These are phyloP conservation scores for Clarireedia paspali DNA, from an alignment of 2,329 filamentous ascomycete species.

Conservation along the genomic window DNA sequence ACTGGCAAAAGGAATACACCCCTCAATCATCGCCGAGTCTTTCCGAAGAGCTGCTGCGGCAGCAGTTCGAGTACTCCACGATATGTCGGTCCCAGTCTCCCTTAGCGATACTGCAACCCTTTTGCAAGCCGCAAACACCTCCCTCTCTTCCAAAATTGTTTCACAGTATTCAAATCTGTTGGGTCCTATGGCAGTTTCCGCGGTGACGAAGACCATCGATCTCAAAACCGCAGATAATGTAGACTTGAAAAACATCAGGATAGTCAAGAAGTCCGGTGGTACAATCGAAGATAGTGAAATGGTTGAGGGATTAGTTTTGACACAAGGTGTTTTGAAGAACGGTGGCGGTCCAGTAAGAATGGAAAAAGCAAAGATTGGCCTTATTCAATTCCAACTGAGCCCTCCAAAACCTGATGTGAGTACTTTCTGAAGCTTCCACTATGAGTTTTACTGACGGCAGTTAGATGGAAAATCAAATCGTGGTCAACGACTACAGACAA, in stretches of 20 bases:
- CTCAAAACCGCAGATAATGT: slow-evolving; percentile 93
- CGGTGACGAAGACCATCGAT: slow-evolving; percentile 92
- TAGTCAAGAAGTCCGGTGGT: slow-evolving; percentile 94
- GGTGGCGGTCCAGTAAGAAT: slow-evolving; percentile 85
- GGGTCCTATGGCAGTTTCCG: slow-evolving; percentile 96
- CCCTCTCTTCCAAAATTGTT: slow-evolving; percentile 96
- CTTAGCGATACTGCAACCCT: slow-evolving; percentile 83
- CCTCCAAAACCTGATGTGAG: slow-evolving; percentile 92
- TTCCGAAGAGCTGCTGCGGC: slow-evolving; percentile 92
- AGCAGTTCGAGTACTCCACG: slow-evolving; percentile 82
- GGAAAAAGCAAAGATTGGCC: slow-evolving; percentile 93
- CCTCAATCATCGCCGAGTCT: slow-evolving; percentile 92
- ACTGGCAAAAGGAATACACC: slow-evolving; percentile 89
- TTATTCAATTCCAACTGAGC: slow-evolving; percentile 98
- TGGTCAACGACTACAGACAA: slow-evolving; percentile 98
- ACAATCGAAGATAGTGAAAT: slow-evolving; percentile 98
- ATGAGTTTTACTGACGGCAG: slow-evolving; percentile 14
- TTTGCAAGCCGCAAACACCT: slow-evolving; percentile 93
- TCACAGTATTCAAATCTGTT: slow-evolving; percentile 92
- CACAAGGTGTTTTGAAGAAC: slow-evolving; percentile 88
- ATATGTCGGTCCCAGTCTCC: slow-evolving; percentile 91
- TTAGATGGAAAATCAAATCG: slow-evolving; percentile 98
- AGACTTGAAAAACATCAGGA: slow-evolving; percentile 90
- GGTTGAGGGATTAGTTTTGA: slow-evolving; percentile 87
- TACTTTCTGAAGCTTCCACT: not conserved